These are phyloP conservation scores for Drechslerella coelobrocha DNA, from an alignment of 2,329 filamentous ascomycete species.

Conservation along the genomic window DNA sequence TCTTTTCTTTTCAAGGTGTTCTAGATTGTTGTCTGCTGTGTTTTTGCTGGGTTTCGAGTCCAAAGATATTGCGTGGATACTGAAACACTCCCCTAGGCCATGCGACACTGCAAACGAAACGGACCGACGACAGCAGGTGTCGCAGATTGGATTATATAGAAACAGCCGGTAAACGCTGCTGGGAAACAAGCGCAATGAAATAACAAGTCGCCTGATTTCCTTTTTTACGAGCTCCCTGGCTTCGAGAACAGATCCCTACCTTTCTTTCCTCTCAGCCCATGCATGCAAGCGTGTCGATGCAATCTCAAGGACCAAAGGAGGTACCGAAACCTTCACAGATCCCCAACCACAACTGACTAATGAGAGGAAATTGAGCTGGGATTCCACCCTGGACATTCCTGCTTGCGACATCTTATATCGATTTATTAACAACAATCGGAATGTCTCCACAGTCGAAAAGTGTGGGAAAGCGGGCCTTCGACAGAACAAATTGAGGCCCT, in stretches of 20 bases:
- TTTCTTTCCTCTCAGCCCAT: background rate
- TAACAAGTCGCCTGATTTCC: background rate
- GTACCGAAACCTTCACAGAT: background rate
- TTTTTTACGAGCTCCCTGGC: background rate
- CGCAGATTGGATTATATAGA: conserved; percentile 45
- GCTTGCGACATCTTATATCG: conserved; percentile 5
- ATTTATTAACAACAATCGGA: background rate
- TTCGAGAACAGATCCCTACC: background rate
- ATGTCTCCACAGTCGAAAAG: conserved; percentile 14
- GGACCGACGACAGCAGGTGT: conserved; percentile 37
- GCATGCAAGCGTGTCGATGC: background rate
- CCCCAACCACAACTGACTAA: background rate
- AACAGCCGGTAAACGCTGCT: conserved; percentile 11
- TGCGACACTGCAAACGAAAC: conserved; percentile 48
- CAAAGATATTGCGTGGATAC: background rate
- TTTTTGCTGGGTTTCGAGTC: conserved; percentile 21
- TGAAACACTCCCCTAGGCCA: conserved; percentile 44
- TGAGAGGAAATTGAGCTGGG: conserved; percentile 12
- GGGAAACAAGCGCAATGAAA: background rate
- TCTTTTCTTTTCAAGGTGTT: conserved; percentile 3
- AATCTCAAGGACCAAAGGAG: background rate
- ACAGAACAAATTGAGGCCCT: conserved; percentile 20
- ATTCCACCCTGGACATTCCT: conserved; percentile 19
- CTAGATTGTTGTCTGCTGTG: background rate
- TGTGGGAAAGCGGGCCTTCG: conserved; percentile 6